Evolutionary conservation across 306 rosid species (phyloP).

Genomic region (Purshia tridentata): DNA sequence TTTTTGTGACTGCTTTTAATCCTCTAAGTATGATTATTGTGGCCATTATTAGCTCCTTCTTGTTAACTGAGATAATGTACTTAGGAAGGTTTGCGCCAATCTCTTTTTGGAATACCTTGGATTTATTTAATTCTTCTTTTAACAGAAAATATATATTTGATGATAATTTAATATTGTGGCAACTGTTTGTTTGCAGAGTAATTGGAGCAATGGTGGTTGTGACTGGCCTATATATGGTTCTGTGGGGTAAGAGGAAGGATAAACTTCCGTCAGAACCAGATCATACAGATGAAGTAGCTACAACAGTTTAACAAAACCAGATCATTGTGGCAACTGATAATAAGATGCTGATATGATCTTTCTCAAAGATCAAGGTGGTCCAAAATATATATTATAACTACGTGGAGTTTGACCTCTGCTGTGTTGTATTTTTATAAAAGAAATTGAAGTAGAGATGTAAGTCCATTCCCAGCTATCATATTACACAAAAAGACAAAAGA

Average conservation of each 20-base stretch:
- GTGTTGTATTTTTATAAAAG: too few relatives aligned
- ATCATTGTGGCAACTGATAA: background rate
- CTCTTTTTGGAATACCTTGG: background rate
- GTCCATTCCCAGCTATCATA: too few relatives aligned
- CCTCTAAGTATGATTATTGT: constrained; percentile 53
- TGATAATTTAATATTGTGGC: too few relatives aligned
- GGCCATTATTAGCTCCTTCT: constrained; percentile 41
- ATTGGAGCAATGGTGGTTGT: constrained; percentile 47
- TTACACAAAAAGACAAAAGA: too few relatives aligned
- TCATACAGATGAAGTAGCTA: background rate
- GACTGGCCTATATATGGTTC: constrained; percentile 46
- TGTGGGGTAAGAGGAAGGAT: constrained; percentile 59
- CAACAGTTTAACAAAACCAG: constrained; percentile 18
- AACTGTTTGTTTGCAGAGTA: constrained; percentile 26
- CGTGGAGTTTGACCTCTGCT: background rate
- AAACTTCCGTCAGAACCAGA: background rate
- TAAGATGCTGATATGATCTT: background rate
- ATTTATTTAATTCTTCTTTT: background rate
- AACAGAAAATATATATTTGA: too few relatives aligned
- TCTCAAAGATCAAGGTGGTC: background rate
- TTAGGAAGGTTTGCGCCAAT: constrained; percentile 42
- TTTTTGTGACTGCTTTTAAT: constrained; percentile 45
- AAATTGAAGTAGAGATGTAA: too few relatives aligned
- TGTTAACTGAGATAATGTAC: constrained; percentile 38
- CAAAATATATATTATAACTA: background rate